Evolutionary conservation across 371 early-diverging fungal species (phyloP), one percentile per base, ranked within the genome.

Genomic region (Capillidium heterosporum): DNA sequence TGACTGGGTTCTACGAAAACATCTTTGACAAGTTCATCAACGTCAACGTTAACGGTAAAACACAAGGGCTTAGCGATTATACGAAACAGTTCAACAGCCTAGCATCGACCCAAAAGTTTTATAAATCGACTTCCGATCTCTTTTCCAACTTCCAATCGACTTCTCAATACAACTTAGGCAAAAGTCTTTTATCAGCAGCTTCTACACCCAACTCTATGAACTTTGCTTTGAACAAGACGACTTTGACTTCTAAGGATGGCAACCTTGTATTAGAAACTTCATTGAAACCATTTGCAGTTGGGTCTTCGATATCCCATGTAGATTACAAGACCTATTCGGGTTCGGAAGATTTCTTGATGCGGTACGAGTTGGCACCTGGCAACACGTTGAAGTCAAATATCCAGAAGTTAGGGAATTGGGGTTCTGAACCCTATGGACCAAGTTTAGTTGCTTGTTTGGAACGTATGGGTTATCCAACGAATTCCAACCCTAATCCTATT

Each of bases 321-420:
- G 72, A 71, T 55, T 65, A 64, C 48, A 23, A 31, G 1, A 56
- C 60, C 17, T 74, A 72, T 54, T 60, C 59, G 13, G 44, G 60
- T 29, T 61, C 72, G 0, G 58, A 67, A 0, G 79, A 79, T 31
- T 79, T 77, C 58, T 60, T 79, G 17, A 79, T 79, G 79, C 56
- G 66, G 3, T 70, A 59, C 44, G 49, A 57, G 40, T 3, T 57
- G 7, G 47, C 35, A 8, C 28, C 56, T 5, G 56, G 56, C 17
- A 29, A 26, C 42, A 23, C 46, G 1, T 46, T 56, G n/a, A 17
- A 27, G 2, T 40, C 41, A 4, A 23, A 24, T 15, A 32, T 56
- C 15, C 28, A n/a, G 5, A 28, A 28, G 24, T 21, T 56, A 32
- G 56, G 47, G 1, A 28, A 11, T 26, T 56, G 56, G 56, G 42